phyloP scores from a whole-genome alignment of 106 monocot genomes.

The Allium sativum region DNA sequence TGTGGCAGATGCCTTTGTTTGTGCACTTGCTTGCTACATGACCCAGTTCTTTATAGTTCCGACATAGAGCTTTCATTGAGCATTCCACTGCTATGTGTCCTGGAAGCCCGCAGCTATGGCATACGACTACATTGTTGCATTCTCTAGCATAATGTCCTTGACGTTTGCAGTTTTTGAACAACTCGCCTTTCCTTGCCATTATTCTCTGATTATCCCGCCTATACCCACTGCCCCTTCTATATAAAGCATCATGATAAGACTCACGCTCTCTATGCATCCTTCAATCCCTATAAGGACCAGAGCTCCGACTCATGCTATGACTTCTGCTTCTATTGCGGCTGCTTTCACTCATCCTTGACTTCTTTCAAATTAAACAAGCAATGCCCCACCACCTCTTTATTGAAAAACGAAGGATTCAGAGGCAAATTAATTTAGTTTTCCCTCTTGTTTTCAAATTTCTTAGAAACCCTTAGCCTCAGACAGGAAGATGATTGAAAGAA shows the following conservation, averaged over 20 bases:
- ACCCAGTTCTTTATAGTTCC: conserved; percentile 94
- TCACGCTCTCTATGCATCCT: conserved; percentile 61
- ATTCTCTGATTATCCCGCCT: conserved; percentile 18
- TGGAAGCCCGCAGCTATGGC: not conserved
- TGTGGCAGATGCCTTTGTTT: conserved; percentile 94
- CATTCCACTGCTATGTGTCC: conserved; percentile 89
- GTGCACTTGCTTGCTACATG: conserved; percentile 80
- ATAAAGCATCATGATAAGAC: conserved; percentile 67
- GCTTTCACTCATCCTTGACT: conserved; percentile 40
- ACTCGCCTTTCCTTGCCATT: conserved; percentile 19
- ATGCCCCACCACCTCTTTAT: conserved; percentile 19
- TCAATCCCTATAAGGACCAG: conserved; percentile 56
- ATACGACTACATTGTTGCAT: no score
- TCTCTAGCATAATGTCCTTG: no score
- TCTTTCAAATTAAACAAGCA: conserved; percentile 19
- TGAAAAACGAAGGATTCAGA: no score
- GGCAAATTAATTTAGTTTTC: no score
- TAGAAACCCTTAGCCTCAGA: no score
- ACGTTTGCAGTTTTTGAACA: no score
- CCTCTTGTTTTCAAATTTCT: no score
- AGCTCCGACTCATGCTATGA: conserved; percentile 20
- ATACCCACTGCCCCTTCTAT: conserved; percentile 16
- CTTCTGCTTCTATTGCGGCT: conserved; percentile 12
- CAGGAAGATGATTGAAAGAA: no score
- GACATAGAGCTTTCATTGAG: conserved; percentile 57